phyloP scores from a whole-genome alignment of 1,139 yeast species.

The Yamadazyma atlantica region DNA sequence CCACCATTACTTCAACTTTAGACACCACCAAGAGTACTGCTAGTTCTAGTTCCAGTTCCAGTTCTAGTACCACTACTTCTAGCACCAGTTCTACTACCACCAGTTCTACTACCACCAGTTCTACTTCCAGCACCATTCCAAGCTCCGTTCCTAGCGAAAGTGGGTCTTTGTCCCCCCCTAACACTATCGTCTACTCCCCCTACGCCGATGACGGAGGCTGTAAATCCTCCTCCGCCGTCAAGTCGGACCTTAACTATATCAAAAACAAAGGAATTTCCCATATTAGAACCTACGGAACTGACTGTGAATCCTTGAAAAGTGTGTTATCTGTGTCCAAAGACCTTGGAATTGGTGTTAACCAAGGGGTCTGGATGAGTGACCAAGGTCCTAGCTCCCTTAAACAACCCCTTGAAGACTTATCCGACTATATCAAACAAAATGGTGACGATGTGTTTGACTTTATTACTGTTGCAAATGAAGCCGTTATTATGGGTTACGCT shows the following conservation, averaged over 20 bases:
- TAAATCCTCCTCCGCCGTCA: slow-evolving; percentile 54
- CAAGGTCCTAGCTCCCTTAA: slow-evolving; percentile 72
- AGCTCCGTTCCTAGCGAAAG: slow-evolving; percentile 16
- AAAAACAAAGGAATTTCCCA: slow-evolving; percentile 58
- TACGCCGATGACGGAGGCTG: slow-evolving; percentile 68
- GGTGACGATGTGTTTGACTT: slow-evolving; percentile 72
- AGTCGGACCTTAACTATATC: slow-evolving; percentile 59
- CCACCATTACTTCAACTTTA: slow-evolving; percentile 14
- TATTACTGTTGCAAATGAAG: slow-evolving; percentile 87
- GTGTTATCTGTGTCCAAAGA: slow-evolving; percentile 61
- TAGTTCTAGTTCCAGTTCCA: slow-evolving; percentile 1
- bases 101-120: slow-evolving; percentile 18
- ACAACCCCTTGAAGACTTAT: slow-evolving; percentile 51
- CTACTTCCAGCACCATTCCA: slow-evolving; percentile 11
- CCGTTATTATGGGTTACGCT: slow-evolving; percentile 61
- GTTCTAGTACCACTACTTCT: slow-evolving; percentile 15
- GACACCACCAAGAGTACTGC: slow-evolving; percentile 10
- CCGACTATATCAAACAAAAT: slow-evolving; percentile 49
- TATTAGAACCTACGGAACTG: slow-evolving; percentile 81
- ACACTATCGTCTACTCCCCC: slow-evolving; percentile 75
- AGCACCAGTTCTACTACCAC: slow-evolving; percentile 11
- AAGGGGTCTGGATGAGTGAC: slow-evolving; percentile 77
- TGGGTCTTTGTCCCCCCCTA: slow-evolving; percentile 38
- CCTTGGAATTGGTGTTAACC: slow-evolving; percentile 72
- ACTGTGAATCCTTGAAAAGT: slow-evolving; percentile 68